Evolutionary conservation across 2,329 filamentous ascomycete species (phyloP), one percentile per base, ranked within the genome.

Genomic region (Talaromyces verruculosus): DNA sequence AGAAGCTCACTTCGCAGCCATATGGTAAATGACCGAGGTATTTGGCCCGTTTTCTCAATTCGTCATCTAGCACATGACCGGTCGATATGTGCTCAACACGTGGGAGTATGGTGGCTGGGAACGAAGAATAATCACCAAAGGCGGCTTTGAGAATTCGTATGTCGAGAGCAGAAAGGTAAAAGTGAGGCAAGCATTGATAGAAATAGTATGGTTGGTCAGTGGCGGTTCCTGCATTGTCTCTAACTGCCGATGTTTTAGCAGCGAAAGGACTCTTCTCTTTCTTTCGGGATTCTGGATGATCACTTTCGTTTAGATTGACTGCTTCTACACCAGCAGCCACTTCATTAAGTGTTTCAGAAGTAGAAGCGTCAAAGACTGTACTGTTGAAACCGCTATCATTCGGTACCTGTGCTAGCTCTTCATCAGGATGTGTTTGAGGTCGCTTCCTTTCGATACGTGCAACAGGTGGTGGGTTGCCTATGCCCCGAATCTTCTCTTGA

Each of bases 111-210:
- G 91, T 94, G 0, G 92, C 90, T 0, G 93, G 93, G 71, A 97
- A 96, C 10, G 86, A 82, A 1, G 89, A 86, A 75, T 95, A 97
- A 22, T 89, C 86, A 2, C 92, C 92, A 73, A 95, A 97, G 53
- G 92, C 92, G 1, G 92, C 88, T 79, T 96, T 96, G 37, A 97
- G 82, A 68, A 97, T 97, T 61, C 93, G 89, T 68, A 97, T 97
- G 74, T 97, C 93, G 39, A 97, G 84, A 0, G 93, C 90, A 0
- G 92, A 96, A 3, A 97, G 85, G 72, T 97, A 97, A 59, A 96
- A 90, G 72, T 97, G 93, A 25, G 91, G 89, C 1, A 93, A 85
- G 0, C 92, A 90, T 71, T 92, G 91, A 78, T 97, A 97, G 76
- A 97, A 97, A 78, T 90, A 92, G 71, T 94, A 96, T 5, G 84